These are phyloP conservation scores for Plantago major DNA, from an alignment of 257 asterid species.

Conservation along the genomic window DNA sequence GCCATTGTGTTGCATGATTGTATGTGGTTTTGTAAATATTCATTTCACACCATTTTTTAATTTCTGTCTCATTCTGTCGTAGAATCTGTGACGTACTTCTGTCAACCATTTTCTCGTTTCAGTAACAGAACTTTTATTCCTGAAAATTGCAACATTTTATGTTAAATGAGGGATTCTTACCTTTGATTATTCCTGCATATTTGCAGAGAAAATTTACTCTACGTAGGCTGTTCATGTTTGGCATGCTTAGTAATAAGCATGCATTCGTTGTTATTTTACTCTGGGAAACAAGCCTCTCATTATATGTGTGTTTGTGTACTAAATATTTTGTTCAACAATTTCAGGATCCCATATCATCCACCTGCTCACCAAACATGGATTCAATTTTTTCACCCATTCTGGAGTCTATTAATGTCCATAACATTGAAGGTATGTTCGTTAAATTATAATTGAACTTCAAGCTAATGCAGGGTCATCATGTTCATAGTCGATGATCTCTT, in stretches of 20 bases:
- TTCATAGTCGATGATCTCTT: not conserved
- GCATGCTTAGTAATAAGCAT: not conserved
- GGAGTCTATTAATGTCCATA: constrained; percentile 47
- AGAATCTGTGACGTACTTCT: no score
- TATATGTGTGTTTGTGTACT: constrained; percentile 15
- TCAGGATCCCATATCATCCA: constrained; percentile 50
- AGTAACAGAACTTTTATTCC: no score
- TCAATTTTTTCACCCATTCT: constrained; percentile 77
- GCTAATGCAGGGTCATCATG: not conserved
- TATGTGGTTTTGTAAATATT: not conserved
- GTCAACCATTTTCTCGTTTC: no score
- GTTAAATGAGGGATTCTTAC: no score
- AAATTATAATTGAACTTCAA: constrained; percentile 5
- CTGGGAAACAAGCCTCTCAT: not conserved
- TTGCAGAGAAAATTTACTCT: not conserved
- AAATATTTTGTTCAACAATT: constrained; percentile 12
- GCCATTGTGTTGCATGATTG: not conserved
- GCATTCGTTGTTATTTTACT: not conserved
- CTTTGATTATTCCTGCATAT: not conserved
- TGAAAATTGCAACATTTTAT: no score
- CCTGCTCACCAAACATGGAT: constrained; percentile 55
- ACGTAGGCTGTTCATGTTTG: not conserved
- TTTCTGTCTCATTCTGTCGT: no score
- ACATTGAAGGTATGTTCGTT: constrained; percentile 47
- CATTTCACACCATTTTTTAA: not conserved